Percentiles rank a stretch among this genome's conserved stretches.
Evolutionary conservation across 2,329 filamentous ascomycete genomes (phyloP).

Genomic region (Scedosporium minutisporum): DNA sequence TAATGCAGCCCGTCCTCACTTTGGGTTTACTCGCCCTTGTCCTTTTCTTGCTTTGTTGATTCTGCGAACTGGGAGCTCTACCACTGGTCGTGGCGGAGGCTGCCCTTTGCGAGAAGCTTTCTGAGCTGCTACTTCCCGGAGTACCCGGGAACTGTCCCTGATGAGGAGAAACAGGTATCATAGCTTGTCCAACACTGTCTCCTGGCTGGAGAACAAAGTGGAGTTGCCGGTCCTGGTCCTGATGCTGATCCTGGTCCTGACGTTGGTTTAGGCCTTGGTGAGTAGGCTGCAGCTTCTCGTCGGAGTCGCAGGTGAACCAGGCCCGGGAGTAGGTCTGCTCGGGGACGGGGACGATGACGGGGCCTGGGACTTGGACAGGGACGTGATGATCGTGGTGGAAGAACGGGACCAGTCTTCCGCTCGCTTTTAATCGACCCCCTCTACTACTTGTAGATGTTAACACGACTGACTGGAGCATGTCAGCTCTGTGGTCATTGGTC

Average conservation of each 20-base stretch:
- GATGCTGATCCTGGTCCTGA: not conserved
- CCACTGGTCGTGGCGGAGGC: not conserved
- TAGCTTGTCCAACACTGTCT: not conserved
- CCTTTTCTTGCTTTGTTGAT: constrained; percentile 8
- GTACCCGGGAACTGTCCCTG: not conserved
- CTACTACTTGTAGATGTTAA: not conserved
- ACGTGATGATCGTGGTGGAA: not conserved
- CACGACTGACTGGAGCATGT: not conserved
- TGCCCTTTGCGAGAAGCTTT: not conserved
- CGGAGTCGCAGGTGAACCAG: not conserved
- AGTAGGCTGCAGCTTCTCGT: not conserved
- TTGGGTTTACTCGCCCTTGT: constrained; percentile 27
- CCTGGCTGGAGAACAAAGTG: not conserved
- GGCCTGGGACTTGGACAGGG: no score
- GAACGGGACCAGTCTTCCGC: not conserved
- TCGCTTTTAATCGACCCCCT: not conserved
- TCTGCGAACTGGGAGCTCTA: not conserved
- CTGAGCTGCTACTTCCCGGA: not conserved
- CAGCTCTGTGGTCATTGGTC: not conserved
- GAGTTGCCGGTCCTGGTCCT: not conserved
- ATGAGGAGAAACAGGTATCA: not conserved
- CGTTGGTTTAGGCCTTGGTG: not conserved
- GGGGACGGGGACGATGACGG: no score
- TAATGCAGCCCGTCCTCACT: constrained; percentile 29
- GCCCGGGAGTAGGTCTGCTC: not conserved